phyloP scores from a whole-genome alignment of 305 asterid genomes.

The Solanum hybrid region DNA sequence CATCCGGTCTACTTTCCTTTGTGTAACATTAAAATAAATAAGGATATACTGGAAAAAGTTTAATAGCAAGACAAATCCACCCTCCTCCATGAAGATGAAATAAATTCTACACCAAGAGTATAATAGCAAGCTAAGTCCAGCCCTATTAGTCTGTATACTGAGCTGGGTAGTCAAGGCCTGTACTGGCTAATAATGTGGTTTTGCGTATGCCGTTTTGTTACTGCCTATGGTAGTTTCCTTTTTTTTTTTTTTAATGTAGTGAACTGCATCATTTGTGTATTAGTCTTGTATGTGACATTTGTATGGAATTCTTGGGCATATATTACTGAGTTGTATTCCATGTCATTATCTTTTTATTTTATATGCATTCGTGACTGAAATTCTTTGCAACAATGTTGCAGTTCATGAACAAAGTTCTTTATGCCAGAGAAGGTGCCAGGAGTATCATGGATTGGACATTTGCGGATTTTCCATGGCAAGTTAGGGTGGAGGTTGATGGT shows the following conservation, averaged over 20 bases:
- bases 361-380: slow-evolving; percentile 12
- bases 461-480: slow-evolving; percentile 89
- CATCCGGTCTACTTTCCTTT: neutral
- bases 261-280: neutral
- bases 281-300: neutral
- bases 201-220: neutral
- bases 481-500: slow-evolving; percentile 94
- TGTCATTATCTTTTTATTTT: neutral
- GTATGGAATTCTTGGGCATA: neutral
- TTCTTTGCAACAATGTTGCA: slow-evolving; percentile 30
- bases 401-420: slow-evolving; percentile 98
- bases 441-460: slow-evolving; percentile 87
- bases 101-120: neutral
- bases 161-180: neutral
- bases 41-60: neutral
- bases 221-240: neutral
- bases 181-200: neutral
- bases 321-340: neutral
- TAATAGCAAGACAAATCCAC: neutral
- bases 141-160: neutral
- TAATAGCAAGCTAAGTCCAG: neutral
- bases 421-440: slow-evolving; percentile 97
- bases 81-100: neutral
- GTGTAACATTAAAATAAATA: neutral
- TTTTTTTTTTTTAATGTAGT: neutral